A percentile compares a stretch with the other conserved stretches of the same genome.
Conservation (phyloP, 441 rosid species). For the Arabidopsis hybrid region DNA sequence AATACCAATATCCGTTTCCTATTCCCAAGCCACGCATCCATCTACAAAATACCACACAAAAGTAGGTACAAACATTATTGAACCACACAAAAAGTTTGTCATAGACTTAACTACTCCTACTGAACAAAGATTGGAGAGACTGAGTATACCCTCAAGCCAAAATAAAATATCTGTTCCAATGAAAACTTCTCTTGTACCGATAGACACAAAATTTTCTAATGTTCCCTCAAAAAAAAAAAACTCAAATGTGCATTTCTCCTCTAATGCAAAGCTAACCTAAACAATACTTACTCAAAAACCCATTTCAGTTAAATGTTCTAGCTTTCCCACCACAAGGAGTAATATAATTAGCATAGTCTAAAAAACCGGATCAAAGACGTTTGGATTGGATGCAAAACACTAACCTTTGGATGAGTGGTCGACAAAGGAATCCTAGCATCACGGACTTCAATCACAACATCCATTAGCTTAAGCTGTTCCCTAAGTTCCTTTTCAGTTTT, state of each 20-base stretch:
- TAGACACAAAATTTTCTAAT: background rate
- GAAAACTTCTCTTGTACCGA: background rate
- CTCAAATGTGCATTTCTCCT: background rate
- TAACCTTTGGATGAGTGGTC: constrained; percentile 85
- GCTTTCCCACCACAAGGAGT: constrained; percentile 11
- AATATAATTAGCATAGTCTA: background rate
- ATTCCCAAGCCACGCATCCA: constrained; percentile 95
- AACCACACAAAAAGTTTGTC: background rate
- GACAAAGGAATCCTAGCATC: constrained; percentile 95
- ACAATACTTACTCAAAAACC: background rate
- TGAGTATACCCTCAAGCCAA: background rate
- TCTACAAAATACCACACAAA: constrained; percentile 49
- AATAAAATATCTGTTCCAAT: background rate
- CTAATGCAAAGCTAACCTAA: constrained; percentile 1
- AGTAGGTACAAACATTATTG: constrained; percentile 10
- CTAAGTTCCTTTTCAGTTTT: constrained; percentile 90
- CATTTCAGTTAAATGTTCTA: background rate
- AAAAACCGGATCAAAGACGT: constrained; percentile 4
- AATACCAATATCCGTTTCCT: constrained; percentile 87
- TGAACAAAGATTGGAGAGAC: background rate
- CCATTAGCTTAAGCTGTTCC: constrained; percentile 93
- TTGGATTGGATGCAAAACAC: background rate
- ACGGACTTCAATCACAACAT: constrained; percentile 92
- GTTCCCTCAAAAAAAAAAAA: background rate
- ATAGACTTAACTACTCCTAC: constrained; percentile 7